Conservation (phyloP, 2,329 filamentous ascomycete species). For the Colletotrichum incanum region DNA sequence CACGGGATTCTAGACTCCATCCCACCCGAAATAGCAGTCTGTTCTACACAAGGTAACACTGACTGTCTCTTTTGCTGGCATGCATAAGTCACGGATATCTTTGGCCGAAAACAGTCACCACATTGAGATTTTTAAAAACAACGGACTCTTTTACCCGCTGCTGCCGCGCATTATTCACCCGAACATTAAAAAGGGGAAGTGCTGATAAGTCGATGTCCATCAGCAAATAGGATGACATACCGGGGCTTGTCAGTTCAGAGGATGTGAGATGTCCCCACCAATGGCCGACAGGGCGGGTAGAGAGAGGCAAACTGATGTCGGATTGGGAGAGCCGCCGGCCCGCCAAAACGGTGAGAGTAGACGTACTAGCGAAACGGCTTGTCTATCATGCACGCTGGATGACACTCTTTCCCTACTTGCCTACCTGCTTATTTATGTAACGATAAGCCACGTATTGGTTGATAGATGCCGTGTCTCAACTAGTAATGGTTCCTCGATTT, state of each 20-base stretch:
- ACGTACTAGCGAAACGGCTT: neutral
- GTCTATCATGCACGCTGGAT: neutral
- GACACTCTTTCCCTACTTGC: neutral
- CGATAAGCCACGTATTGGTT: neutral
- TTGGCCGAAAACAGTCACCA: neutral
- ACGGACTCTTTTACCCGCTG: too few relatives aligned
- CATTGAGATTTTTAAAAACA: neutral
- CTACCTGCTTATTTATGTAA: neutral
- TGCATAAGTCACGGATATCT: neutral
- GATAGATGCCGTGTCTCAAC: neutral
- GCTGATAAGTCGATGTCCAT: neutral
- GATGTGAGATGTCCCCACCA: conserved; percentile 18
- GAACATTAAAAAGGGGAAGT: conserved; percentile 3
- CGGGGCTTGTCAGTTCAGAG: neutral
- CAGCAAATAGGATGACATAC: conserved; percentile 25
- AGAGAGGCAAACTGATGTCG: neutral
- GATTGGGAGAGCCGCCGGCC: conserved; percentile 28
- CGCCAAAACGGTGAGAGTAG: neutral
- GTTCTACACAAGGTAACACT: neutral
- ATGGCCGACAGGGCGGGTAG: neutral
- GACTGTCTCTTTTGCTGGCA: too few relatives aligned
- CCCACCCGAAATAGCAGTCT: neutral
- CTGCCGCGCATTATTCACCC: neutral
- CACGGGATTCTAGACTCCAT: conserved; percentile 10
- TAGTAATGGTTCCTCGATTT: neutral